These are phyloP conservation scores for Madurella mycetomatis DNA, from an alignment of 2,329 filamentous ascomycete genomes.

Conservation along the genomic window DNA sequence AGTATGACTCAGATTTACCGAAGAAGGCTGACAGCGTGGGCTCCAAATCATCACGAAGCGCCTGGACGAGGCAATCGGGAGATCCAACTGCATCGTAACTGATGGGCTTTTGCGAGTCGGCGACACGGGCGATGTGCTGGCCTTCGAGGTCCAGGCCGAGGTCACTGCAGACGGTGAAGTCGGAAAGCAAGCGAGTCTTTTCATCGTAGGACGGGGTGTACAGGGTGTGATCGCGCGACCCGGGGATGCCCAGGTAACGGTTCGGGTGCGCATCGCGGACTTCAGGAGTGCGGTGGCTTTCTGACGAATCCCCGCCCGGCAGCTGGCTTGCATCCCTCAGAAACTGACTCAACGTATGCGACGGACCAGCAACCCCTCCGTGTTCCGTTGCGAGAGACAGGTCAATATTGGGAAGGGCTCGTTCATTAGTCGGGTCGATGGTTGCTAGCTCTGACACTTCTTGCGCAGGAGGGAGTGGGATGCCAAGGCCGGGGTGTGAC, in stretches of 20 bases:
- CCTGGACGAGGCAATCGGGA: background rate
- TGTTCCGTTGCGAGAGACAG: too few species aligned
- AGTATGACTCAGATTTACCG: background rate
- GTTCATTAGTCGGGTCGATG: too few species aligned
- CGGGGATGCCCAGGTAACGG: background rate
- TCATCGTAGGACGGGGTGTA: background rate
- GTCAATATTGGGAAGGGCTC: too few species aligned
- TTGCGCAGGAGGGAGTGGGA: too few species aligned
- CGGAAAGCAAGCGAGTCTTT: background rate
- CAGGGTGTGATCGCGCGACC: background rate
- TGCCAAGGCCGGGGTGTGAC: too few species aligned
- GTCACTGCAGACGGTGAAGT: background rate
- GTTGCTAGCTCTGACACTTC: too few species aligned
- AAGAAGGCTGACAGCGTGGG: background rate
- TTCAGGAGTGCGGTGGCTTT: background rate
- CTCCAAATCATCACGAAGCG: background rate
- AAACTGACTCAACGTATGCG: too few species aligned
- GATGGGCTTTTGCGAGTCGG: background rate
- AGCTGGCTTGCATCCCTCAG: background rate
- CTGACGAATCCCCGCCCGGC: background rate
- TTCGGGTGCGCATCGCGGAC: background rate
- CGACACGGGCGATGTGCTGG: constrained; percentile 3
- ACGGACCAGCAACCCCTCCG: too few species aligned
- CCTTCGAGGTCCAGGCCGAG: background rate
- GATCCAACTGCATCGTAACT: background rate